Percentiles rank a stretch among this genome's conserved stretches.
These are phyloP conservation scores for Solanum aculeatissimum DNA, from an alignment of 305 asterid genomes.

Conservation along the genomic window DNA sequence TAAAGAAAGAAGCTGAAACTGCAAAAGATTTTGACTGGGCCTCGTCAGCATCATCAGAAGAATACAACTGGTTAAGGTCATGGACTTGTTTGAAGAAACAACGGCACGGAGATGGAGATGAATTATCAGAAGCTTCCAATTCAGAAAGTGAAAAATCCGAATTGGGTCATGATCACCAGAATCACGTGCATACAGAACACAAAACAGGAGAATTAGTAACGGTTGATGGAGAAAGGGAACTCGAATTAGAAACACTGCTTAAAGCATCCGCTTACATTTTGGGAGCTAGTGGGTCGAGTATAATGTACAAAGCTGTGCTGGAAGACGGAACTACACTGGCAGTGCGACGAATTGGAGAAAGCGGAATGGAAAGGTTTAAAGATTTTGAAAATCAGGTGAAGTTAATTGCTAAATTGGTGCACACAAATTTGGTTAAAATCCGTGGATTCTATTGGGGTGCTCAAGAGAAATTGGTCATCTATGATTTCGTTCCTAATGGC, in stretches of 20 bases:
- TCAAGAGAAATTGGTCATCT: constrained; percentile 81
- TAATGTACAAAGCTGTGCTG: constrained; percentile 83
- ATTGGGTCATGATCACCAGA: neutral
- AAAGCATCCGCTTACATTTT: constrained; percentile 84
- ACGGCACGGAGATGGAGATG: constrained; percentile 18
- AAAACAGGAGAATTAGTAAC: constrained; percentile 64
- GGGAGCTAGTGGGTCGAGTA: constrained; percentile 83
- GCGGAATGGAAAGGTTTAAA: constrained; percentile 61
- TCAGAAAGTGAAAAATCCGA: constrained; percentile 12
- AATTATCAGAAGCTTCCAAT: constrained; percentile 26
- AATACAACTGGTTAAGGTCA: constrained; percentile 48
- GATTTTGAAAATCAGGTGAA: constrained; percentile 78
- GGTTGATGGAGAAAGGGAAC: constrained; percentile 66
- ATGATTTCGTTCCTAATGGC: constrained; percentile 77
- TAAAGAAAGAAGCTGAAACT: constrained; percentile 30
- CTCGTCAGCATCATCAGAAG: constrained; percentile 39
- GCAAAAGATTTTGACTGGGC: constrained; percentile 79
- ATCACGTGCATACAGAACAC: constrained; percentile 13
- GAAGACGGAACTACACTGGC: constrained; percentile 73
- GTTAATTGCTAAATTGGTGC: constrained; percentile 57
- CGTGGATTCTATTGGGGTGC: constrained; percentile 90
- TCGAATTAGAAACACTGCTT: constrained; percentile 66
- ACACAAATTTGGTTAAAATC: constrained; percentile 65
- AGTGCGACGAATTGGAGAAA: constrained; percentile 76
- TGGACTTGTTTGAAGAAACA: constrained; percentile 62